Evolutionary conservation across 2,329 filamentous ascomycete species (phyloP).

Genomic region (Aspergillus puulaauensis): DNA sequence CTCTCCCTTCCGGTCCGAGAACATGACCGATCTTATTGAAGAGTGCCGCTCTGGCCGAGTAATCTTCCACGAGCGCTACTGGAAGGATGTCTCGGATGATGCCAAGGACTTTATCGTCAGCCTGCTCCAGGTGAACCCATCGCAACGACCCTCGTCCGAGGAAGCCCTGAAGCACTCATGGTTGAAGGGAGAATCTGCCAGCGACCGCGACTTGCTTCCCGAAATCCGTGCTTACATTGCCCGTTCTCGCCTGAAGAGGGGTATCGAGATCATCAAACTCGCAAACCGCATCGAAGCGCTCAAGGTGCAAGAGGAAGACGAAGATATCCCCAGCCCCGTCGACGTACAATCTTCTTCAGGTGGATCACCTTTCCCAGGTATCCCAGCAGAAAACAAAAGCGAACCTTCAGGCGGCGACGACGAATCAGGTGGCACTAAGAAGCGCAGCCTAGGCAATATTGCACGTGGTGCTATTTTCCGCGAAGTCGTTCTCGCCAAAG

Average conservation of each 20-base stretch:
- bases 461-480: slow-evolving; percentile 78
- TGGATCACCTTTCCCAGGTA: slow-evolving; percentile 24
- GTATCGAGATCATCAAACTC: slow-evolving; percentile 94
- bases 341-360: slow-evolving; percentile 61
- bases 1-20: slow-evolving; percentile 96
- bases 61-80: slow-evolving; percentile 96
- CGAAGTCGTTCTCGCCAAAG: slow-evolving; percentile 91
- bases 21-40: slow-evolving; percentile 86
- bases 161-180: slow-evolving; percentile 79
- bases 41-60: slow-evolving; percentile 84
- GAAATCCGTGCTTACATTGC: slow-evolving; percentile 95
- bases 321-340: slow-evolving; percentile 61
- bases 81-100: slow-evolving; percentile 94
- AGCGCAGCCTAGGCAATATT: slow-evolving; percentile 55
- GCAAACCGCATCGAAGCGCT: slow-evolving; percentile 93
- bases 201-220: slow-evolving; percentile 93
- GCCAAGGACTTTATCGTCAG: slow-evolving; percentile 90
- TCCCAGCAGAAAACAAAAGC: slow-evolving; percentile 15
- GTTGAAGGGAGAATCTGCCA: slow-evolving; percentile 88
- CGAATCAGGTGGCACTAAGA: slow-evolving; percentile 41
- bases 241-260: slow-evolving; percentile 84
- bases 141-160: slow-evolving; percentile 74
- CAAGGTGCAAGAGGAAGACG: slow-evolving; percentile 87
- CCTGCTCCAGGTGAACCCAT: slow-evolving; percentile 76
- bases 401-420: slow-evolving; percentile 17